These are phyloP conservation scores for Leishmania gerbilli DNA, from an alignment of 208 protist genomes.

Conservation along the genomic window DNA sequence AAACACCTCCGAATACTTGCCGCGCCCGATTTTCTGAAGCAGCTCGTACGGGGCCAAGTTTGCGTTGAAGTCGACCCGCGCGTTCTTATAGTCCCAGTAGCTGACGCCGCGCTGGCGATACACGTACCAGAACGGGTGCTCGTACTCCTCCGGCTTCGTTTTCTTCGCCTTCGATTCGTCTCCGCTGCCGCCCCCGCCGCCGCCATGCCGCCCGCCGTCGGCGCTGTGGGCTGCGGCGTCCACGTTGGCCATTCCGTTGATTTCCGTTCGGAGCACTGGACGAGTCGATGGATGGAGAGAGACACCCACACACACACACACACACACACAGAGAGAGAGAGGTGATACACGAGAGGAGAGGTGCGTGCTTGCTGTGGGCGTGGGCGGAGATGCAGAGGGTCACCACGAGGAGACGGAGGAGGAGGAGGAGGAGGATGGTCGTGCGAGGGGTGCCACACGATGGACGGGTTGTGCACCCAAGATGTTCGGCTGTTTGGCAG, in stretches of 20 bases:
- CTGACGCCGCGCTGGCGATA: slow-evolving; percentile 73
- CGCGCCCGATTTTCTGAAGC: slow-evolving; percentile 94
- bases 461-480: neutral
- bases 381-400: neutral
- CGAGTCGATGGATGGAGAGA: no score
- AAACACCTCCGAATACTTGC: slow-evolving; percentile 99
- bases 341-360: neutral
- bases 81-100: slow-evolving; percentile 95
- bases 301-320: no score
- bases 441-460: neutral
- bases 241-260: neutral
- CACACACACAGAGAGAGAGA: neutral
- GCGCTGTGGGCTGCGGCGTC: neutral
- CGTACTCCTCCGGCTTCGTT: slow-evolving; percentile 38
- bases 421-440: no score
- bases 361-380: neutral
- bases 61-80: slow-evolving; percentile 76
- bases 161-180: slow-evolving; percentile 23
- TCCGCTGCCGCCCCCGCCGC: neutral
- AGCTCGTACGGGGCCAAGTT: slow-evolving; percentile 97
- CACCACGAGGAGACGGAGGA: neutral
- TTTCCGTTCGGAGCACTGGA: neutral
- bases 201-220: neutral
- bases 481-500: no score
- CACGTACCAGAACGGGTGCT: slow-evolving; percentile 81